Evolutionary conservation across 225 moss, liverwort and hornwort genomes (phyloP), one percentile per base, ranked within the genome.

Genomic region (Polytrichum formosum): DNA sequence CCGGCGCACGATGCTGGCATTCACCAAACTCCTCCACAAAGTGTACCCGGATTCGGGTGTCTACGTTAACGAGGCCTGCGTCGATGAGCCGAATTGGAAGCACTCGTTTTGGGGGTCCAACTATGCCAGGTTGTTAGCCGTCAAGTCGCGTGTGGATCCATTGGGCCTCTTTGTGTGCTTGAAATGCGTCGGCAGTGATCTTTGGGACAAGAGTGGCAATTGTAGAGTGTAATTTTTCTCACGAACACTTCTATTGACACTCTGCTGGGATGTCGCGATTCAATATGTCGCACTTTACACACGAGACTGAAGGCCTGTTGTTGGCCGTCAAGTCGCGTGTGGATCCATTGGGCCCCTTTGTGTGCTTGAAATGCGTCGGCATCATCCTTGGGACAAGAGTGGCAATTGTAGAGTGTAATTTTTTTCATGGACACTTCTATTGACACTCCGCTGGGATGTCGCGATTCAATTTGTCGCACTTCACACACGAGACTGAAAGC

Each of bases 121-220:
- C n/a, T 84, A 77, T 53, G 80, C 74, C 66, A 69, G 69, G 31
- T 61, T 83, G 54, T 25, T 46, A 20, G 54, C 65, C 29, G 74
- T 10, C 37, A 80, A 80, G 74, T 29, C 22, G 74, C 69, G 72
- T 31, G 72, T 77, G 26, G 80, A 77, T 75, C 83, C 72, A 26
- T 7, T 4, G 60, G 74, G 80, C 30, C 66, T 80, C 56, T 75
- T 80, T 72, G 23, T 75, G 55, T 80, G 83, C 65, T 54, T 26
- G 9, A 70, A 76, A 64, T 79, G 83, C 20, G 79, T 83, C 5
- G 79, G 83, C 73, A 83, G 76, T 67, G 79, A 79, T 29, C 28
- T 65, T 4, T 76, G 76, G 76, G 67, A 46, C 9, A 64, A 70
- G 60, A 73, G 70, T 46, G 67, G 70, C 64, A 83, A 64, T 26